Base-by-base conservation (phyloP, 345 rosid species). In the Rhizophora apiculata region DNA sequence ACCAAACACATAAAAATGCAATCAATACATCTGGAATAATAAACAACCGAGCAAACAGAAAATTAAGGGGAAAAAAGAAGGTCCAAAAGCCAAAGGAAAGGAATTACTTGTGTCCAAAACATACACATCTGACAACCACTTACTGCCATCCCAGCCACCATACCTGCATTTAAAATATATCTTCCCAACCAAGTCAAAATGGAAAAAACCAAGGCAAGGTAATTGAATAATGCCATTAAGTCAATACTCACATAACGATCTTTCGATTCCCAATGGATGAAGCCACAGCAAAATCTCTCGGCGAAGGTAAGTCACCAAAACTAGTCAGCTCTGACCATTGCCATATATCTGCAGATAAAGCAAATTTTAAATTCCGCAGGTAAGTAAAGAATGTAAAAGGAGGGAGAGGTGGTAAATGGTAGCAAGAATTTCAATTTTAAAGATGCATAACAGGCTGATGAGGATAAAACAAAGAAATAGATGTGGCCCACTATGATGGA, bases 101-200 rank as follows among this genome's bases (percentile, higher is more conserved):
- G 75, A 63, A 56, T 81, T 90, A 90, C 98, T 88, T 81, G 97
- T 95, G 79, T 92, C 96, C 90, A 95, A 76, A 78, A 92, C 81
- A 79, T 90, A 95, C 4, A 90, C 92, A 84, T 95, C 99, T 62
- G 99, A 92, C 78, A 95, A 79, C 99, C 99, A 95, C 82, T 87
- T 95, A 79, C 89, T 90, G 63, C 99, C 97, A 82, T 95, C 99
- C 99, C 99, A 95, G 24, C 99, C 98, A 21, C 98, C 99, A 81
- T 82, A 86, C 96, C 98, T 95, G 85, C 80, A 84, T 29, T 60
- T 43, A 70, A 65, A 43, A 49, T 11, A 39, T 34, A 63, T 78
- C 21, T 77, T 59, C 30, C 53, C 21, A 34, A 32, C 15, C 52
- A 65, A 48, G 60, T 65, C 43, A 24, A 51, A 54, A 46, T 3